phyloP scores from a whole-genome alignment of 371 early-diverging fungal species.

The Mortierella sp. region DNA sequence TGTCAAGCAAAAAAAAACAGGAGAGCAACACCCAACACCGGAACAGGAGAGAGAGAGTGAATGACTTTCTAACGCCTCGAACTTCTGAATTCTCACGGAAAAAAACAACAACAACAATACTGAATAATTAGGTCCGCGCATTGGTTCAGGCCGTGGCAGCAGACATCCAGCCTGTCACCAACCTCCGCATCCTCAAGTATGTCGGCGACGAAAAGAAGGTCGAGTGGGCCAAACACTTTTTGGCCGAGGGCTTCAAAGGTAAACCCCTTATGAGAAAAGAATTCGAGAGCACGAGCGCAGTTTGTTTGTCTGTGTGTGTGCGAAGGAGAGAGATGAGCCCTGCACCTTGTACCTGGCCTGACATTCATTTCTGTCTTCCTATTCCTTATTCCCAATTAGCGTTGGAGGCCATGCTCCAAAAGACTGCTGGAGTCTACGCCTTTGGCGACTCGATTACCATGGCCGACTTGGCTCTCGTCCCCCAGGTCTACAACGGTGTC shows the following conservation, averaged over 20 bases:
- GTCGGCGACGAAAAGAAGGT: constrained; percentile 67
- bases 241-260: constrained; percentile 79
- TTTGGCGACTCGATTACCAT: constrained; percentile 87
- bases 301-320: neutral
- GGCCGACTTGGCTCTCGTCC: constrained; percentile 87
- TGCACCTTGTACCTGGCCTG: neutral
- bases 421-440: constrained; percentile 79
- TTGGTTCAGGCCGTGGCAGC: constrained; percentile 79
- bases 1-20: neutral
- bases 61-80: no score
- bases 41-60: neutral
- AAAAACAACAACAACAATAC: neutral
- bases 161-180: constrained; percentile 94
- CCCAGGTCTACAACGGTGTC: constrained; percentile 86
- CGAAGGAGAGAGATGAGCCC: neutral
- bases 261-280: constrained; percentile 9
- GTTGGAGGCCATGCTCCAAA: constrained; percentile 74
- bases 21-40: neutral
- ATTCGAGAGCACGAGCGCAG: neutral
- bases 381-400: constrained; percentile 49
- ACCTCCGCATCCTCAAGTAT: constrained; percentile 78
- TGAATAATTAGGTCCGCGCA: constrained; percentile 70
- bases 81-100: neutral
- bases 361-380: neutral
- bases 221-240: constrained; percentile 76